phyloP scores from a whole-genome alignment of 768 basidiomycete species.

The Boletus sp. region DNA sequence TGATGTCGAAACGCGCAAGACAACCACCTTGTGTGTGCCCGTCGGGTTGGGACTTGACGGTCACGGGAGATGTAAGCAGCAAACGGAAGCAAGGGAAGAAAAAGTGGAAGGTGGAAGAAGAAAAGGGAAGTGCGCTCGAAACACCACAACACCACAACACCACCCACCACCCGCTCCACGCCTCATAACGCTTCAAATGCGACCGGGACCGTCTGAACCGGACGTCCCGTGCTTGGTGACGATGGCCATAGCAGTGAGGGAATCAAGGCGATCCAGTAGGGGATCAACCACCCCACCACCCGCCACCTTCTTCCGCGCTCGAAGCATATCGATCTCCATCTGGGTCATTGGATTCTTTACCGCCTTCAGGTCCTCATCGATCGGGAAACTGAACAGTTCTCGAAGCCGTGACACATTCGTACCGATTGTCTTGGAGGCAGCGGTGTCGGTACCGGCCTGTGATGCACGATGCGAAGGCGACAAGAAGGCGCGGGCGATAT shows the following conservation, averaged over 20 bases:
- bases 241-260: too few relatives aligned
- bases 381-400: slow-evolving; percentile 3
- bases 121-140: not conserved
- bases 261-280: too few relatives aligned
- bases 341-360: slow-evolving; percentile 1
- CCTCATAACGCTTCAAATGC: not conserved
- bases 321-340: slow-evolving; percentile 6
- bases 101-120: not conserved
- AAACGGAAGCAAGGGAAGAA: not conserved
- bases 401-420: not conserved
- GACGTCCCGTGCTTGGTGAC: not conserved
- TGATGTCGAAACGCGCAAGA: not conserved
- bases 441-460: not conserved
- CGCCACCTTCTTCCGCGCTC: slow-evolving; percentile 4
- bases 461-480: not conserved
- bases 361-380: not conserved
- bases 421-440: not conserved
- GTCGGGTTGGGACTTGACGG: not conserved
- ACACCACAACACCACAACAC: not conserved
- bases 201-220: not conserved
- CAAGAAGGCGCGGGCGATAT: not conserved
- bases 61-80: not conserved
- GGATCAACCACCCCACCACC: not conserved
- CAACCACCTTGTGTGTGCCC: not conserved
- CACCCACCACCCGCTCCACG: not conserved